phyloP scores from a whole-genome alignment of 2,329 filamentous ascomycete species.

The Emydomyces testavorans region DNA sequence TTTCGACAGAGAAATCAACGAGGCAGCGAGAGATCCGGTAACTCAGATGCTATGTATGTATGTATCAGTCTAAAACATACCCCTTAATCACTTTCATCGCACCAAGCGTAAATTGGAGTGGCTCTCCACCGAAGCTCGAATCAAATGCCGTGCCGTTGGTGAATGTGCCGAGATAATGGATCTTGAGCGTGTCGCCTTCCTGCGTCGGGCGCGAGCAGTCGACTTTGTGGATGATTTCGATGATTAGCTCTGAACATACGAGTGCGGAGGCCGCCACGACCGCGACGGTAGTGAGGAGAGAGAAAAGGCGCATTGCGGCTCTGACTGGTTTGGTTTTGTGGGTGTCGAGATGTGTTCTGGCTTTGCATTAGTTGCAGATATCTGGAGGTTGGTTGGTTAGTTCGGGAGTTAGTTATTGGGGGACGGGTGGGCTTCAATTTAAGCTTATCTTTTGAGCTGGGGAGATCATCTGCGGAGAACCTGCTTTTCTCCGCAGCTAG shows the following conservation, averaged over 20 bases:
- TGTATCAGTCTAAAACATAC: constrained; percentile 37
- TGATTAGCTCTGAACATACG: constrained; percentile 48
- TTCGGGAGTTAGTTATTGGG: too few species aligned
- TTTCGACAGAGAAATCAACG: neutral
- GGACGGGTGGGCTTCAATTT: constrained; percentile 1
- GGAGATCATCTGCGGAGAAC: neutral
- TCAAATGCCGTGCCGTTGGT: constrained; percentile 69
- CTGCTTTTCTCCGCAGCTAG: neutral
- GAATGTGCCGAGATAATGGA: constrained; percentile 82
- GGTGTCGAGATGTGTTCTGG: neutral
- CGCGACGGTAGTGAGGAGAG: constrained; percentile 26
- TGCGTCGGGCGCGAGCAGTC: constrained; percentile 64
- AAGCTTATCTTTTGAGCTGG: neutral
- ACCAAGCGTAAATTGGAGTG: constrained; percentile 70
- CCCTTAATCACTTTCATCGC: constrained; percentile 77
- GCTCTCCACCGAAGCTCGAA: constrained; percentile 61
- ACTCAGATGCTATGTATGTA: neutral
- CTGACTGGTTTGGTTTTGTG: neutral
- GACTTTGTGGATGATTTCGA: constrained; percentile 61
- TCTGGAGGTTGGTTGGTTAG: too few species aligned
- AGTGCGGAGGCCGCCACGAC: constrained; percentile 38
- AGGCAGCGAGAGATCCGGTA: neutral
- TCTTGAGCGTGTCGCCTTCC: constrained; percentile 66
- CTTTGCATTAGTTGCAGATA: neutral
- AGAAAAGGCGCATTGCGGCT: constrained; percentile 21